These are phyloP conservation scores for Plasmodium adleri DNA, from an alignment of 169 alveolate genomes.

Conservation along the genomic window DNA sequence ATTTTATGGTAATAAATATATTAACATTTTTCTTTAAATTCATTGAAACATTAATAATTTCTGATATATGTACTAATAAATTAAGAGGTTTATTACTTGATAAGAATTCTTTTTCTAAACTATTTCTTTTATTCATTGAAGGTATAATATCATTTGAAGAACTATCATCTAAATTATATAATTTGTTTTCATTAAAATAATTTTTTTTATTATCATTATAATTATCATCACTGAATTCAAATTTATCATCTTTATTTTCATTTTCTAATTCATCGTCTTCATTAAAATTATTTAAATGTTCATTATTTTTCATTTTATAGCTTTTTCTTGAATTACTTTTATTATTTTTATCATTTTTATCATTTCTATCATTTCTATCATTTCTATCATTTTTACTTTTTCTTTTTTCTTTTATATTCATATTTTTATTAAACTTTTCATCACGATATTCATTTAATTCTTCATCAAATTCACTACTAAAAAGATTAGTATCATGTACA, in stretches of 20 bases:
- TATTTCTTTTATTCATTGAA: constrained; percentile 13
- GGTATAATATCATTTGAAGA: constrained; percentile 1
- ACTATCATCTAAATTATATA: constrained; percentile 14
- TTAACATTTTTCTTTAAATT: constrained; percentile 18
- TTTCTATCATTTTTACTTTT: constrained; percentile 24
- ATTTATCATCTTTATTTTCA: background rate
- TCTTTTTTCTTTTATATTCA: constrained; percentile 14
- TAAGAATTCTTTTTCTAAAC: background rate
- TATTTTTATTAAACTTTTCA: no score
- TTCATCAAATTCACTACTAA: constrained; percentile 43
- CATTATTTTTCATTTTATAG: no score
- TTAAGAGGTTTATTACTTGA: constrained; percentile 7
- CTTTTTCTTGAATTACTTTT: background rate
- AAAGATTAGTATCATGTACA: constrained; percentile 6
- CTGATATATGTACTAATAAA: constrained; percentile 60
- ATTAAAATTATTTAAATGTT: background rate
- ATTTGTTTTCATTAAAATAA: constrained; percentile 17
- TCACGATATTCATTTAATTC: constrained; percentile 7
- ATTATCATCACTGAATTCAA: constrained; percentile 1
- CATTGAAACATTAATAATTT: constrained; percentile 47
- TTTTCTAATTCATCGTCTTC: background rate
- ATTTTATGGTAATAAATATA: constrained; percentile 56
- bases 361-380: no score
- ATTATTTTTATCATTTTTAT: constrained; percentile 25
- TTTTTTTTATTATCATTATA: constrained; percentile 6